Evolutionary conservation across 2,329 filamentous ascomycete species (phyloP).

Genomic region (Sarocladium brachiariae): DNA sequence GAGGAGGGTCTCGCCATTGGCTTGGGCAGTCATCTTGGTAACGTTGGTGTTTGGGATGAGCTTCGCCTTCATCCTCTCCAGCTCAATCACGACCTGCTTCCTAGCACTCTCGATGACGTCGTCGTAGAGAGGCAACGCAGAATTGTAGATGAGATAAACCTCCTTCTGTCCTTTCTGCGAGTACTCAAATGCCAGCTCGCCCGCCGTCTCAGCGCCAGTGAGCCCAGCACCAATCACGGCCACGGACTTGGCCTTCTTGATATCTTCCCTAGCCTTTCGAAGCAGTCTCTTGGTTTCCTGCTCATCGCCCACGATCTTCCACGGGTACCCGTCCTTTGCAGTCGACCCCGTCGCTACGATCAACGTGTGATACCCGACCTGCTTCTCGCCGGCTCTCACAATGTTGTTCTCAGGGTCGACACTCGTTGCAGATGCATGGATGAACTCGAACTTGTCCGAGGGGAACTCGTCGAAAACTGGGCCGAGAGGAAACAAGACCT

Average conservation of each 20-base stretch:
- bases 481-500: constrained; percentile 26
- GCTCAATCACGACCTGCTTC: constrained; percentile 29
- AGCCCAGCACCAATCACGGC: constrained; percentile 45
- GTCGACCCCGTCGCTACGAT: constrained; percentile 48
- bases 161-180: constrained; percentile 36
- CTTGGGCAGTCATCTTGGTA: constrained; percentile 16
- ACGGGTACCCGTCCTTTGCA: constrained; percentile 38
- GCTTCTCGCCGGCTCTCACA: constrained; percentile 32
- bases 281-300: constrained; percentile 34
- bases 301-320: constrained; percentile 38
- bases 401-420: constrained; percentile 35
- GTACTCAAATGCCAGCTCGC: constrained; percentile 44
- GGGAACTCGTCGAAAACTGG: constrained; percentile 43
- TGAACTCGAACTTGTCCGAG: constrained; percentile 41
- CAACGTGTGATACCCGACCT: constrained; percentile 43
- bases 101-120: constrained; percentile 30
- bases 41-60: constrained; percentile 34
- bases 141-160: constrained; percentile 35
- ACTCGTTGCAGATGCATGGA: constrained; percentile 39
- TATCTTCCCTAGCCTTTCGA: constrained; percentile 25
- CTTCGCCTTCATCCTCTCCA: constrained; percentile 37
- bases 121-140: constrained; percentile 30
- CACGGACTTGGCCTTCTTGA: constrained; percentile 38
- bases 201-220: constrained; percentile 44
- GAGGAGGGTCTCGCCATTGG: constrained; percentile 24